Base-by-base conservation (phyloP, 139 green algal species). In the Chlorella sp. region DNA sequence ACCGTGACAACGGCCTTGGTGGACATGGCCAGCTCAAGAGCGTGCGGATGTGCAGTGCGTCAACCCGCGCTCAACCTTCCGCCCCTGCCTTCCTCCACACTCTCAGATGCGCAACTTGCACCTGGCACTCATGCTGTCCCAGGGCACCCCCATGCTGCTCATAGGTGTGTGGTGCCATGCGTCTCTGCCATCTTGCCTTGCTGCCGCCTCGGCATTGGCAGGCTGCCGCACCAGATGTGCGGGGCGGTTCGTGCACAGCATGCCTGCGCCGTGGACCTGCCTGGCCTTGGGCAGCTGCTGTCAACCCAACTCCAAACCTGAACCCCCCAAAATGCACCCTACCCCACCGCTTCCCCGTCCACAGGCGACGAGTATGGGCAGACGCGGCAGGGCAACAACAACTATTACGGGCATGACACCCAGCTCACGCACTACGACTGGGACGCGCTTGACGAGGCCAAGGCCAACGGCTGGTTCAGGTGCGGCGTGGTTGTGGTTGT, bases 371-470 rank as follows among this genome's bases (percentile, higher is more conserved):
- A 99, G 91, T 94, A 96, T 62, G 89, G 74, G 21, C 88, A 96
- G 47, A 96, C 92, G 6, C 91, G 95, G 26, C 28, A 89, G 28
- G 97, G 97, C 78, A 99, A 99, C 93, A 99, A 99, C 93, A 99
- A 99, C 94, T 98, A 93, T 91, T 99, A 99, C 84, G 97, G 97
- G 18, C 97, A 99, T 81, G 96, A 99, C 92, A 95, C 83, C 20
- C n/a, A 87, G 15, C 91, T 97, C 88, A 93, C 93, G 13, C 89
- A 93, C 36, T 94, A 97, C 89, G 71, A 97, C 56, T 98, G 95
- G 95, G 80, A 91, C 41, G 68, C 85, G 63, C 73, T 93, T 64
- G 86, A 96, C 26, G 71, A 85, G 17, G 64, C 83, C 60, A 89
- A 72, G 51, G 55, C 63, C 21, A 82, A 41, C 76, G 87, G 88